Evolutionary conservation across 768 basidiomycete species (phyloP), one percentile per base, ranked within the genome.

Genomic region (Russula foetens): DNA sequence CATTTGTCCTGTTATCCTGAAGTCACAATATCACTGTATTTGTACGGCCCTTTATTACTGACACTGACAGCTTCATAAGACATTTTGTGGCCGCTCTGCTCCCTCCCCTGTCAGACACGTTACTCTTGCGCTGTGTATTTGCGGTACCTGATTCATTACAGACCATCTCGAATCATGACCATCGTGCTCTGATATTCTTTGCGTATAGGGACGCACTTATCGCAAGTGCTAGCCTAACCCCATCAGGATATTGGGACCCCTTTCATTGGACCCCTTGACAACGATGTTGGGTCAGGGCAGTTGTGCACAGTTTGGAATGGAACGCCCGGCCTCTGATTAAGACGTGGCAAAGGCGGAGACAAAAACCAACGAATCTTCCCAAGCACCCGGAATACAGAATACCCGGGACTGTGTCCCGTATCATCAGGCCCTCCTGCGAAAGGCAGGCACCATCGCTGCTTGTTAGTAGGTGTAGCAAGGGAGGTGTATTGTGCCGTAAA

Each of bases 11-110:
- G 38, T 53, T 47, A 28, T 51, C 2, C 14, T 45, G 39, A 29
- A 39, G 47, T 51, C 17, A 17, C 49, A 62, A 62, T 58, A 58
- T 48, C 61, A 35, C 24, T 62, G 61, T 58, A 62, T 62, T 58
- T 62, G 52, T 62, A 58, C 45, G n/a, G 14, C 19, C 51, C 43
- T 45, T 56, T 45, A 51, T 51, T 55, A 49, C 47, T 50, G 29
- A 50, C 44, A n/a, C 19, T 17, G 35, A 19, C 9, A 23, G 3
- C 48, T 35, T 44, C 14, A 61, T 51, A 24, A 33, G 26, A 9
- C 21, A 1, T 41, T 24, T 23, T 21, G 19, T 31, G 38, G 35
- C 49, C 49, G 21, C 8, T 51, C 9, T 35, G 35, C 7, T 23
- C 9, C 2, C 31, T 1, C 41, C 12, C 23, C 21, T 48, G 48